Percentiles rank a stretch among this genome's conserved stretches.
These are phyloP conservation scores for Diphasiastrum complanatum DNA, from an alignment of 83 land plant species.

Conservation along the genomic window DNA sequence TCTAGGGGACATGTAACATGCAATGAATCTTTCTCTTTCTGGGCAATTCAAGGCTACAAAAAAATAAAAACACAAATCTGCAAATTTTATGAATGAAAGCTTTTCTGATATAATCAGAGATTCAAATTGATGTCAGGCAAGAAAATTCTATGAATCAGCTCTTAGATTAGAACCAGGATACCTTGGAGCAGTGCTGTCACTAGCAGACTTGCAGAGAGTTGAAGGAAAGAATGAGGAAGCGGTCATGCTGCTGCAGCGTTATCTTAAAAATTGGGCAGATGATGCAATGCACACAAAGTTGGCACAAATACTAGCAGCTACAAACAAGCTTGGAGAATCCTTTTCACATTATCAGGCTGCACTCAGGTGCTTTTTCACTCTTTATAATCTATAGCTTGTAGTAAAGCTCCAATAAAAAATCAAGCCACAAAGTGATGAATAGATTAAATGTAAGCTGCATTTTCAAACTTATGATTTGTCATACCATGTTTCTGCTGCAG, in stretches of 20 bases:
- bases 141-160: slow-evolving; percentile 95
- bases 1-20: no score
- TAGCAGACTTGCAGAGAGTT: slow-evolving; percentile 81
- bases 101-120: slow-evolving; percentile 9
- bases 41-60: no score
- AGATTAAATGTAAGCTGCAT: no score
- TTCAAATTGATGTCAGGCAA: no score
- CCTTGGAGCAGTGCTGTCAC: slow-evolving; percentile 88
- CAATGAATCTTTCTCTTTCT: no score
- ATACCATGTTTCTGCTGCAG: no score
- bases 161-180: slow-evolving; percentile 85
- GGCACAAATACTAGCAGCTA: slow-evolving; percentile 86
- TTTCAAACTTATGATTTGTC: no score
- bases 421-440: no score
- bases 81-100: not conserved
- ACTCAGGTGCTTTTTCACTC: no score
- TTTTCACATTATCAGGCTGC: slow-evolving; percentile 86
- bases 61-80: no score
- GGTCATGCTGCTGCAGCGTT: slow-evolving; percentile 62
- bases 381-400: no score
- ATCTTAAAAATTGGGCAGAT: slow-evolving; percentile 86
- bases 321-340: slow-evolving; percentile 73
- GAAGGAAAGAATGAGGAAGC: slow-evolving; percentile 91
- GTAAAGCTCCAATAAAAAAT: no score
- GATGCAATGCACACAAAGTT: slow-evolving; percentile 88